A percentile compares a stretch with the other conserved stretches of the same genome.
These are phyloP conservation scores for Syzygium jambos DNA, from an alignment of 345 rosid species.

Conservation along the genomic window DNA sequence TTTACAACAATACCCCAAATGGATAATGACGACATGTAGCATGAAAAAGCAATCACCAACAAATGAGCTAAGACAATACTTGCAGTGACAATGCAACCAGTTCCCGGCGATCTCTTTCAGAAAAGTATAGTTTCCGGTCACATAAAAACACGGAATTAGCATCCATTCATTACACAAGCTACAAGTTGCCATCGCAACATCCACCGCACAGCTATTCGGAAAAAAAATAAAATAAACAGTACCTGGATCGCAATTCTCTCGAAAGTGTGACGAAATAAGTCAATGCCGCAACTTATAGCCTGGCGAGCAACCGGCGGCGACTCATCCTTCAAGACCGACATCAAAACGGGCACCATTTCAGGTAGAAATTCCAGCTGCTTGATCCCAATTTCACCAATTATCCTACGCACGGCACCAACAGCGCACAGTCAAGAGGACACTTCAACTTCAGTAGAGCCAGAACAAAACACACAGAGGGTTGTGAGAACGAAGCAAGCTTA, in stretches of 20 bases:
- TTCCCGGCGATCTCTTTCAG: neutral
- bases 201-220: neutral
- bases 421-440: neutral
- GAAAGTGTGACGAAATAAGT: constrained; percentile 57
- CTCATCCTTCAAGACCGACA: constrained; percentile 58
- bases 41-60: neutral
- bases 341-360: constrained; percentile 65
- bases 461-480: neutral
- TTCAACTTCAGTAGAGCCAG: neutral
- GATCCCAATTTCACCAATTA: constrained; percentile 72
- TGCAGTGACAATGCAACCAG: neutral
- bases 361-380: constrained; percentile 65
- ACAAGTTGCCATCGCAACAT: neutral
- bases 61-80: neutral
- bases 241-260: constrained; percentile 67
- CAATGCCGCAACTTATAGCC: constrained; percentile 56
- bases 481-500: constrained; percentile 15
- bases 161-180: neutral
- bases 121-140: neutral
- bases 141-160: neutral
- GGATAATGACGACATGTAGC: neutral
- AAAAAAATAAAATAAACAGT: neutral
- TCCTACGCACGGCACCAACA: constrained; percentile 30
- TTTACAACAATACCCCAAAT: neutral
- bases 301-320: constrained; percentile 90